A percentile compares a stretch with the other conserved stretches of the same genome.
These are phyloP conservation scores for Fusarium pseudocircinatum DNA, from an alignment of 2,329 filamentous ascomycete genomes.

Conservation along the genomic window DNA sequence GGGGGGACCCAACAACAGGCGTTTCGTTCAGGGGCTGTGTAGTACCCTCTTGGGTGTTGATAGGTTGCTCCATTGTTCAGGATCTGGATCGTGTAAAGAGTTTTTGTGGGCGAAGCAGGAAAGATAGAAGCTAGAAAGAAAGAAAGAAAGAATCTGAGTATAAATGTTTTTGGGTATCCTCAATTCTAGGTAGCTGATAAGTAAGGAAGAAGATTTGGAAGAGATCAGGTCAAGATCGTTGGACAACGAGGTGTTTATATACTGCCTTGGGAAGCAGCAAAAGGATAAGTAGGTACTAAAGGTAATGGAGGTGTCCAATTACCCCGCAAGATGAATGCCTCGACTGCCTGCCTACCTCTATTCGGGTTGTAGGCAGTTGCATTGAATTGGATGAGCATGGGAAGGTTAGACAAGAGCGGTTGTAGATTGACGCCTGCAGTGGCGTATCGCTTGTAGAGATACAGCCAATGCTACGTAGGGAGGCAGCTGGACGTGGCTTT, in stretches of 20 bases:
- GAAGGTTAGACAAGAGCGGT: neutral
- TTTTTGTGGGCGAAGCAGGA: neutral
- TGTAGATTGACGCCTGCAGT: neutral
- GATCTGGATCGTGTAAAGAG: neutral
- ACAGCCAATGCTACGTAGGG: constrained; percentile 7
- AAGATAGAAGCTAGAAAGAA: neutral
- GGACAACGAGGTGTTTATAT: constrained; percentile 28
- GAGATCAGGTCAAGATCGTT: neutral
- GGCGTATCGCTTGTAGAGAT: constrained; percentile 2
- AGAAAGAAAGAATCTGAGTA: neutral
- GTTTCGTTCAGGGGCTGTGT: constrained; percentile 46
- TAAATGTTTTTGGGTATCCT: neutral
- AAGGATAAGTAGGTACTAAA: neutral
- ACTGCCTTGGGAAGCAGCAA: constrained; percentile 6
- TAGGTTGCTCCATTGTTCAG: constrained; percentile 39
- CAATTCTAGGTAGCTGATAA: neutral
- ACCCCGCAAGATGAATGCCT: constrained; percentile 42
- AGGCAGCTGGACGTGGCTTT: constrained; percentile 24
- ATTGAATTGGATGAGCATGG: neutral
- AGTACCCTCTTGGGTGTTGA: constrained; percentile 39
- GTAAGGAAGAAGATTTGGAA: neutral
- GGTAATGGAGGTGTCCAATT: constrained; percentile 20
- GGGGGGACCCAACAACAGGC: constrained; percentile 36
- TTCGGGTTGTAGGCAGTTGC: neutral
- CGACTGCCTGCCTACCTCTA: neutral